phyloP scores from a whole-genome alignment of 106 monocot genomes.

The Xerophyta viscosa region DNA sequence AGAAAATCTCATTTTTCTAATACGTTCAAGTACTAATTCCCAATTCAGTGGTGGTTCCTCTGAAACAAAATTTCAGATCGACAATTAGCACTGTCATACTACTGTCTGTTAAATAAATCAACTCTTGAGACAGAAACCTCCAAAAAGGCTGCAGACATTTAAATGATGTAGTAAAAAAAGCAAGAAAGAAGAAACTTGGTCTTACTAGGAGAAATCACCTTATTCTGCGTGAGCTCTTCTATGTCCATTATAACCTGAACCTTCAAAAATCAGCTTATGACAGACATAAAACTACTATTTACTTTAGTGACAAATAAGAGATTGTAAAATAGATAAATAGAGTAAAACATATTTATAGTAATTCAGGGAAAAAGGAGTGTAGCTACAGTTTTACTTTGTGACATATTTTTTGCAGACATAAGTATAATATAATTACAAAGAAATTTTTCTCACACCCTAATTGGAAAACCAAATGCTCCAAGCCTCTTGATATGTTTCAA shows the following conservation, averaged over 20 bases:
- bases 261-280: conserved; percentile 16
- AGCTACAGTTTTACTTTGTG: too few species aligned
- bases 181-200: background rate
- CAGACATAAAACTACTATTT: background rate
- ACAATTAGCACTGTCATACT: too few species aligned
- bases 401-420: too few species aligned
- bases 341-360: background rate
- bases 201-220: background rate
- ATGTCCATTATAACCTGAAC: conserved; percentile 49
- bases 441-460: too few species aligned
- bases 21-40: conserved; percentile 75
- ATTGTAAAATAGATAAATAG: background rate
- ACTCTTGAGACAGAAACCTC: background rate
- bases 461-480: too few species aligned
- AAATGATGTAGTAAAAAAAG: background rate
- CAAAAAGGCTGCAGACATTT: background rate
- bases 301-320: background rate
- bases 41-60: conserved; percentile 52
- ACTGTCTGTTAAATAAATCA: background rate
- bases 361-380: background rate
- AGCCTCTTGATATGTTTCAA: too few species aligned
- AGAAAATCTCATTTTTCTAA: conserved; percentile 69
- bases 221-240: conserved; percentile 73
- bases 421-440: too few species aligned
- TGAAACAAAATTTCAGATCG: conserved; percentile 9